Evolutionary conservation across 2,329 filamentous ascomycete species (phyloP).

Genomic region (Zalaria sp.): DNA sequence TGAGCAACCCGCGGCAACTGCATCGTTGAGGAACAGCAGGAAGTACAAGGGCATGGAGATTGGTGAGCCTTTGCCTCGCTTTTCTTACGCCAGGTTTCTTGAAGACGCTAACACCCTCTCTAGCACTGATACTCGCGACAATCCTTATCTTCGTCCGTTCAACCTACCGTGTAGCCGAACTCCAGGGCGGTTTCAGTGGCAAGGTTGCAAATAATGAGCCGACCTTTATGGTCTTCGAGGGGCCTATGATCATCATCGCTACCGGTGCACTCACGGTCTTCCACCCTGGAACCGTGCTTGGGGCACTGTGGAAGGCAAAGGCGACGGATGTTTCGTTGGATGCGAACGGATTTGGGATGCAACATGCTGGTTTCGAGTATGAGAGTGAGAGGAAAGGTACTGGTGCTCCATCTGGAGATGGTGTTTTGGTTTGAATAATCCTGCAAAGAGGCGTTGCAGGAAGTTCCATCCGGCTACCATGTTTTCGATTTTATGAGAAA

Average conservation of each 20-base stretch:
- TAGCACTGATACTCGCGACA: conserved; percentile 23
- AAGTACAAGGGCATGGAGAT: conserved; percentile 5
- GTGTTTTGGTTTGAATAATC: too few relatives aligned
- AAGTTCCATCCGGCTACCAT: too few relatives aligned
- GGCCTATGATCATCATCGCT: conserved; percentile 34
- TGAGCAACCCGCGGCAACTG: conserved; percentile 1
- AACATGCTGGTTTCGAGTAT: too few relatives aligned
- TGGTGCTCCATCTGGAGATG: too few relatives aligned
- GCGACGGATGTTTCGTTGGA: too few relatives aligned
- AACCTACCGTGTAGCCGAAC: conserved; percentile 35
- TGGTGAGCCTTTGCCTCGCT: not conserved
- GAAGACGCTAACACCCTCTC: conserved; percentile 19
- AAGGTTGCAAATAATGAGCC: conserved; percentile 30
- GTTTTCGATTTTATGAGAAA: too few relatives aligned
- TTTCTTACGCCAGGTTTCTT: conserved; percentile 18
- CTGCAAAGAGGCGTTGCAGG: too few relatives aligned
- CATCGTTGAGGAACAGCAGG: conserved; percentile 1
- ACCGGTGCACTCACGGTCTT: conserved; percentile 26
- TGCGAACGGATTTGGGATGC: too few relatives aligned
- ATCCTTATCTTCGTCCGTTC: conserved; percentile 33
- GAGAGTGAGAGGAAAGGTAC: too few relatives aligned
- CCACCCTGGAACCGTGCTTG: conserved; percentile 25
- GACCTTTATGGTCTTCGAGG: conserved; percentile 34
- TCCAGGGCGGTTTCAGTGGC: conserved; percentile 31
- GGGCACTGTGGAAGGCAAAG: not conserved